Evolutionary conservation across 768 basidiomycete genomes (phyloP), one percentile per base, ranked within the genome.

Genomic region (Xerocomus brunneocitrinus): DNA sequence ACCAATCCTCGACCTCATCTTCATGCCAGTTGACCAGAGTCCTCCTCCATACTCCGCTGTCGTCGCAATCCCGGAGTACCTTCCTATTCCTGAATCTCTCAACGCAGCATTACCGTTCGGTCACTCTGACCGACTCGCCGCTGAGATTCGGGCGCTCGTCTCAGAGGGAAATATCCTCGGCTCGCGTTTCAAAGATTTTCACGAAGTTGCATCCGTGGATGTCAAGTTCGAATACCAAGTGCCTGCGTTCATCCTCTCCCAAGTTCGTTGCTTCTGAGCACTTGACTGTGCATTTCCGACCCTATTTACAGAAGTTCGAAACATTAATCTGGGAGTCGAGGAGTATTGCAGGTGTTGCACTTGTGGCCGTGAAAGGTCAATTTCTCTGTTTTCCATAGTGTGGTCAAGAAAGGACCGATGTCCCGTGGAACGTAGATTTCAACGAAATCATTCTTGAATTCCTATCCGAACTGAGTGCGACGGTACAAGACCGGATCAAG

Each of bases 41-140:
- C 62, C 62, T 43, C 62, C 62, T 35, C 58, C 61, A 19, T 62
- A 62, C 30, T 62, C 58, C 38, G 34, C 51, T 35, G 56, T 50
- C 16, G 39, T 31, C 35, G 24, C 39, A 7, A 3, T 25, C 40
- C 16, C 25, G 8, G 27, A 31, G 61, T 62, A 25, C 13, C 58
- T 59, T 24, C 5, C 16, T 1, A 5, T 12, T 8, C 19, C 3
- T 25, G 45, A 24, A 27, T 9, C 35, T 9, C 41, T 32, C 38
- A 24, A 32, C 5, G 8, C 28, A 8, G n/a, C 31, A 1, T 32
- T 59, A 32, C 61, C 61, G 10, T 59, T 62, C 30, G 14, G 24
- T 43, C 32, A 41, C 2, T 56, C 61, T n/a, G 52, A 48, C 2
- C 24, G 19, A 30, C 50, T 62, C 9, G 53, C 52, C 0, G 3